A percentile compares a stretch with the other conserved stretches of the same genome.
These are phyloP conservation scores for Lineolata rhizophorae DNA, from an alignment of 495 filamentous ascomycete species.

Conservation along the genomic window DNA sequence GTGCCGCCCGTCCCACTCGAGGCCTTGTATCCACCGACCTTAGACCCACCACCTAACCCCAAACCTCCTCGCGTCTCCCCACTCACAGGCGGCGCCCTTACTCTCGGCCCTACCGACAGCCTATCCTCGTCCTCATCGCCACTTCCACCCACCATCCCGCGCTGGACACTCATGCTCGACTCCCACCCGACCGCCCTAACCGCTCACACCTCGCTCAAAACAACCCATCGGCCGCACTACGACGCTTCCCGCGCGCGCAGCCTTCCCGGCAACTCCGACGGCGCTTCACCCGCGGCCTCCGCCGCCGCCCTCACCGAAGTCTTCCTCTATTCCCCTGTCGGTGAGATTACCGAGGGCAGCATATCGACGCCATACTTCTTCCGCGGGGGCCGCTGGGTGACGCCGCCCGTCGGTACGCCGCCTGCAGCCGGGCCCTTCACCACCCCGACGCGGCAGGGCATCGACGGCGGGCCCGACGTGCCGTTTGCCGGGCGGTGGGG, in stretches of 20 bases:
- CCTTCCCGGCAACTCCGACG: slow-evolving; percentile 6
- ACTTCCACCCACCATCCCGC: slow-evolving; percentile 1
- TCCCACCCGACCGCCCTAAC: slow-evolving; percentile 6
- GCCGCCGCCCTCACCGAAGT: slow-evolving; percentile 37
- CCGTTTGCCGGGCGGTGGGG: slow-evolving; percentile 9
- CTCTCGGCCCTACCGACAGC: slow-evolving; percentile 7
- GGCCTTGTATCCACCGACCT: slow-evolving; percentile 30
- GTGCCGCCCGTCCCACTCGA: slow-evolving; percentile 25
- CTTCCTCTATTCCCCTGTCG: slow-evolving; percentile 41
- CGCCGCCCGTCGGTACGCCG: slow-evolving; percentile 34
- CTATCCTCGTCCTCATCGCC: slow-evolving; percentile 2
- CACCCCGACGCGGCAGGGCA: slow-evolving; percentile 1
- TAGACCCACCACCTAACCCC: slow-evolving; percentile 24
- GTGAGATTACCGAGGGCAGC: slow-evolving; percentile 70
- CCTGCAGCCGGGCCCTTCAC: too few relatives aligned
- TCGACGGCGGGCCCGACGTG: neutral
- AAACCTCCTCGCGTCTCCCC: slow-evolving; percentile 8
- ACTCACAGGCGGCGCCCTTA: slow-evolving; percentile 11
- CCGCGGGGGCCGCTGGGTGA: slow-evolving; percentile 43
- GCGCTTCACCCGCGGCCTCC: slow-evolving; percentile 1
- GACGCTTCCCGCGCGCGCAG: slow-evolving; percentile 14
- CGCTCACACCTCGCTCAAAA: slow-evolving; percentile 17
- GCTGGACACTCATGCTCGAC: slow-evolving; percentile 15
- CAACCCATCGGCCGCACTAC: slow-evolving; percentile 14
- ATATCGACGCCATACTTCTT: slow-evolving; percentile 64